phyloP scores from a whole-genome alignment of 805 yeast species.

The Alloascoidea africana region DNA sequence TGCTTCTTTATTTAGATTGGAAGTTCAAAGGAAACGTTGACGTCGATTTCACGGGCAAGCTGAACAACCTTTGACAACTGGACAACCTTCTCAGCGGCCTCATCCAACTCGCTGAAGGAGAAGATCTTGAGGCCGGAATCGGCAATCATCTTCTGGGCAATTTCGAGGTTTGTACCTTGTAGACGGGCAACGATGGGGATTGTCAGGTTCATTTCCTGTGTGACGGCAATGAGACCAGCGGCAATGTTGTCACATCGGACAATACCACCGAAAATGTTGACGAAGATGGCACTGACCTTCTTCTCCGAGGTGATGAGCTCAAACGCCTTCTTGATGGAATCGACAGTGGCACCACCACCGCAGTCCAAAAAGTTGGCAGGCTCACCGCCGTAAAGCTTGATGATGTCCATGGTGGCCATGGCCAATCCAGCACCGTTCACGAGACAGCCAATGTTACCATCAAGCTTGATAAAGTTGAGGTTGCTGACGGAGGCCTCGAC shows the following conservation, averaged over 20 bases:
- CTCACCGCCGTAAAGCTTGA: slow-evolving; percentile 93
- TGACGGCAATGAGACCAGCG: slow-evolving; percentile 89
- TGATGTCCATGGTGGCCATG: slow-evolving; percentile 99
- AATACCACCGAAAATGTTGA: slow-evolving; percentile 98
- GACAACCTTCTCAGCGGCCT: slow-evolving; percentile 93
- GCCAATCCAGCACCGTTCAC: slow-evolving; percentile 99
- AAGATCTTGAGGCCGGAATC: slow-evolving; percentile 88
- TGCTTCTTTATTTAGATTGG: slow-evolving; percentile 23
- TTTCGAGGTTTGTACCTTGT: slow-evolving; percentile 92
- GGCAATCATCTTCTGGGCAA: slow-evolving; percentile 75
- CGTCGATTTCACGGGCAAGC: slow-evolving; percentile 32
- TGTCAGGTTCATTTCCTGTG: slow-evolving; percentile 77
- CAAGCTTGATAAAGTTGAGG: slow-evolving; percentile 91
- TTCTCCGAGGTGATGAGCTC: slow-evolving; percentile 80
- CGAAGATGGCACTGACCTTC: slow-evolving; percentile 88
- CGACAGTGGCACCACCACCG: slow-evolving; percentile 99
- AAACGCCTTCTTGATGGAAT: slow-evolving; percentile 94
- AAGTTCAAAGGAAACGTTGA: slow-evolving; percentile 32
- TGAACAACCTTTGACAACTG: slow-evolving; percentile 41
- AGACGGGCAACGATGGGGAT: slow-evolving; percentile 96
- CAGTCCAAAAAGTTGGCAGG: slow-evolving; percentile 99
- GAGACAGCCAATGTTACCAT: slow-evolving; percentile 96
- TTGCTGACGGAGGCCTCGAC: slow-evolving; percentile 82
- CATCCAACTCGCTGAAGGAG: slow-evolving; percentile 85
- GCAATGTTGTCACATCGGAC: slow-evolving; percentile 99